These are phyloP conservation scores for Chrysosporium queenslandicum DNA, from an alignment of 2,329 filamentous ascomycete genomes.

Conservation along the genomic window DNA sequence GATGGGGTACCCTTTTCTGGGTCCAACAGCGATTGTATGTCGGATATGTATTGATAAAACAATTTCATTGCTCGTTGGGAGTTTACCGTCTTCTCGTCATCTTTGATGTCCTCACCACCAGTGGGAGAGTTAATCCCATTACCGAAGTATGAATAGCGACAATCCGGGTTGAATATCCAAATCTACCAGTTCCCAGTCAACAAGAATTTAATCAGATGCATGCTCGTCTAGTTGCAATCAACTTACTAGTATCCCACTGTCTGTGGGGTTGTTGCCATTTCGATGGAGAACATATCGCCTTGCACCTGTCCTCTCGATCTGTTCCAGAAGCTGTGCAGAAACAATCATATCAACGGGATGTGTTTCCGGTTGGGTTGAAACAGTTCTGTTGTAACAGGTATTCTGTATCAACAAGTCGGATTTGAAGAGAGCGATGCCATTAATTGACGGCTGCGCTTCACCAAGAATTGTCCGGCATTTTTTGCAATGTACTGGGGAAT, in stretches of 20 bases:
- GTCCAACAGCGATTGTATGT: constrained; percentile 30
- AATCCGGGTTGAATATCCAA: constrained; percentile 53
- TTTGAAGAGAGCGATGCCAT: constrained; percentile 40
- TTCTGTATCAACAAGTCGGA: constrained; percentile 33
- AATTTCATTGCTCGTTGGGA: constrained; percentile 47
- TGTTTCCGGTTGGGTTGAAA: constrained; percentile 25
- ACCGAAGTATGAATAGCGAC: constrained; percentile 41
- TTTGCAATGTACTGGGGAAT: constrained; percentile 22
- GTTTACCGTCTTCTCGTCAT: constrained; percentile 18
- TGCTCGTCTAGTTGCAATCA: too few species aligned
- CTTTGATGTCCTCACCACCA: neutral
- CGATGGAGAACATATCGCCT: constrained; percentile 46
- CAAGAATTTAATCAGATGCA: neutral
- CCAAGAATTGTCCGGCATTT: constrained; percentile 27
- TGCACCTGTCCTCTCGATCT: constrained; percentile 47
- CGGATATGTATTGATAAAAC: constrained; percentile 38
- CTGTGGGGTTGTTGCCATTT: constrained; percentile 15
- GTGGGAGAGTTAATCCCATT: constrained; percentile 25
- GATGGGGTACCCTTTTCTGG: constrained; percentile 30
- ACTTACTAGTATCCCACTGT: constrained; percentile 31
- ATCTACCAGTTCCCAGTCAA: constrained; percentile 29
- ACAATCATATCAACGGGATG: constrained; percentile 35
- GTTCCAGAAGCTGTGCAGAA: constrained; percentile 46
- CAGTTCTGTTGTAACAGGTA: constrained; percentile 16
- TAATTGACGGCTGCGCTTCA: constrained; percentile 30